Percentiles rank a stretch among this genome's conserved stretches.
Evolutionary conservation across 495 filamentous ascomycete species (phyloP).

Genomic region (Cryomyces antarcticus): DNA sequence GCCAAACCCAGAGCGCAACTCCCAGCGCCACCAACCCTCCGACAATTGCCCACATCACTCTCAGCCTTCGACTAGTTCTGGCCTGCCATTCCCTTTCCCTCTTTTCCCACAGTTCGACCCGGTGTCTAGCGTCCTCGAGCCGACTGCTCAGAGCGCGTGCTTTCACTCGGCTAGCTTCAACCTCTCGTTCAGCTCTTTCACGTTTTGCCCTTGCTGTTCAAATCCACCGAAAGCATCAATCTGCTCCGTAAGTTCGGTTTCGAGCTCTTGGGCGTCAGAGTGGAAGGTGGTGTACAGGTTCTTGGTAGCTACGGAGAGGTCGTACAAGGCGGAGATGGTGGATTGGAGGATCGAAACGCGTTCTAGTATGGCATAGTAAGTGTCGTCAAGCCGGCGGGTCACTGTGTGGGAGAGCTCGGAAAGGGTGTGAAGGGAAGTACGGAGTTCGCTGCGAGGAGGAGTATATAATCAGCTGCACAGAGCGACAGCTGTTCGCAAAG

Average conservation of each 20-base stretch:
- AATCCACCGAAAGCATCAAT: constrained; percentile 45
- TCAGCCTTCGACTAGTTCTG: neutral
- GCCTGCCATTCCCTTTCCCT: constrained; percentile 55
- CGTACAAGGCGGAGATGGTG: constrained; percentile 46
- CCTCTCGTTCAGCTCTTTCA: constrained; percentile 43
- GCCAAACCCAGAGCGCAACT: neutral
- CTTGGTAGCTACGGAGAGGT: constrained; percentile 41
- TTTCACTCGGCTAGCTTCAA: constrained; percentile 40
- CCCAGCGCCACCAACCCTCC: neutral
- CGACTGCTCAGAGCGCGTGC: constrained; percentile 44
- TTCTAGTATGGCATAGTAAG: constrained; percentile 67
- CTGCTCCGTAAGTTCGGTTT: constrained; percentile 41
- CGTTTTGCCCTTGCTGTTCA: constrained; percentile 44
- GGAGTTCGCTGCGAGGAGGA: constrained; percentile 11
- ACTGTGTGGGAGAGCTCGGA: constrained; percentile 26
- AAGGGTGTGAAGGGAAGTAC: constrained; percentile 15
- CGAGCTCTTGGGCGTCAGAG: constrained; percentile 35
- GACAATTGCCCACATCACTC: neutral
- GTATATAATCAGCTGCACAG: neutral
- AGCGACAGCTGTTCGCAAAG: neutral
- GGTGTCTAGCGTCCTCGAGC: constrained; percentile 39
- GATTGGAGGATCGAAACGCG: constrained; percentile 48
- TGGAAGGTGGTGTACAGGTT: constrained; percentile 42
- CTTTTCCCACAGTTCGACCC: constrained; percentile 52
- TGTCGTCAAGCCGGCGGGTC: constrained; percentile 61